phyloP scores from a whole-genome alignment of 2,329 filamentous ascomycete genomes.

The Trichoderma pleuroti region DNA sequence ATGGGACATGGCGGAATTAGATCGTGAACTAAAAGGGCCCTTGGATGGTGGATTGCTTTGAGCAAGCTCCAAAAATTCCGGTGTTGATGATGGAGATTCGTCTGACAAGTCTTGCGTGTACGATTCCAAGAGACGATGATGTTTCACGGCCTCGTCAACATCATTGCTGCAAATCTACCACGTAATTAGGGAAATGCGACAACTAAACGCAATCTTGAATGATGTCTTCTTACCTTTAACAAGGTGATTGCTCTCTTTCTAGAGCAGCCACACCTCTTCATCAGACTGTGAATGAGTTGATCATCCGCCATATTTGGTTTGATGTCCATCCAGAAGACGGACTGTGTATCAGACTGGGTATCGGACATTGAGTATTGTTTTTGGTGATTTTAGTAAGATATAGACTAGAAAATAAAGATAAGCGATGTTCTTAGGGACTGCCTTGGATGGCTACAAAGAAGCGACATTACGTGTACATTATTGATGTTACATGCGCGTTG shows the following conservation, averaged over 20 bases:
- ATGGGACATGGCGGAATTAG: background rate
- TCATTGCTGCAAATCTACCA: slow-evolving; percentile 7
- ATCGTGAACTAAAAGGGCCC: background rate
- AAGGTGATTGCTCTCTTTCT: background rate
- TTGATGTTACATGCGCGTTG: background rate
- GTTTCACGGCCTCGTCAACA: background rate
- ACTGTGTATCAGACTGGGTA: background rate
- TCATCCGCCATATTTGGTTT: background rate
- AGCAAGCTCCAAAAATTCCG: background rate
- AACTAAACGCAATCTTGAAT: too few relatives aligned
- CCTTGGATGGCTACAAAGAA: background rate
- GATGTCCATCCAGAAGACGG: background rate
- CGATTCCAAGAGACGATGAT: background rate
- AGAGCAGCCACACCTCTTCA: slow-evolving; percentile 2
- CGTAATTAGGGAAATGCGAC: background rate
- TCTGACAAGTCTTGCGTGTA: background rate
- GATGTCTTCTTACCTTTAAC: background rate
- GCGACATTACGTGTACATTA: background rate
- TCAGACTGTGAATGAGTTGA: background rate
- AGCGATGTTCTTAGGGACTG: background rate
- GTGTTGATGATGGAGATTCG: background rate
- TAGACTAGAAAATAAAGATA: background rate
- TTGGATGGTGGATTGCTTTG: background rate
- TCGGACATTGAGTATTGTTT: background rate
- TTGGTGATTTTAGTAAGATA: background rate